These are phyloP conservation scores for Pelargonium nanum DNA, from an alignment of 345 rosid genomes.

Conservation along the genomic window DNA sequence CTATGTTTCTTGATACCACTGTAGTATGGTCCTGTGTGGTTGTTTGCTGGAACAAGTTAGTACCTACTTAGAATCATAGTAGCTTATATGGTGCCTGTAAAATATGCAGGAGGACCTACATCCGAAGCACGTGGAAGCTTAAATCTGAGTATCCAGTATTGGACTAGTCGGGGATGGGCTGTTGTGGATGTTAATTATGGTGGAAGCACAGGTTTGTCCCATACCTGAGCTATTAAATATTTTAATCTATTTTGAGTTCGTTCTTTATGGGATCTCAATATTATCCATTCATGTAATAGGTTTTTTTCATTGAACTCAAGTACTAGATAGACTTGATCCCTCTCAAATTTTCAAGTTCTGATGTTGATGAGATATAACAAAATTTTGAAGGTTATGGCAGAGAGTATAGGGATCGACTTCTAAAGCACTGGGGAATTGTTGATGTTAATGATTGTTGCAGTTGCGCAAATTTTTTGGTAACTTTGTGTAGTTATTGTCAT, in stretches of 20 bases:
- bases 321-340: neutral
- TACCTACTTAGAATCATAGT: neutral
- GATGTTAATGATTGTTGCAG: constrained; percentile 95
- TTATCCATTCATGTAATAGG: neutral
- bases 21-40: no score
- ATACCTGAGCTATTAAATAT: constrained; percentile 1
- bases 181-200: constrained; percentile 92
- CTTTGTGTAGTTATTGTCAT: neutral
- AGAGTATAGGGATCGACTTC: constrained; percentile 79
- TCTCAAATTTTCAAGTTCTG: constrained; percentile 1
- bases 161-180: constrained; percentile 99
- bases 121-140: constrained; percentile 63
- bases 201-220: constrained; percentile 92
- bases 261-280: neutral
- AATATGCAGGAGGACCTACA: constrained; percentile 85
- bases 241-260: neutral
- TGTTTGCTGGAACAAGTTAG: no score
- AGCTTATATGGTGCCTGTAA: neutral
- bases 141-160: constrained; percentile 70
- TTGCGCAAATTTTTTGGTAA: constrained; percentile 85
- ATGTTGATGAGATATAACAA: constrained; percentile 10
- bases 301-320: neutral
- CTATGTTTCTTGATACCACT: no score
- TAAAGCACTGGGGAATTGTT: constrained; percentile 74
- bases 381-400: constrained; percentile 76